phyloP scores from a whole-genome alignment of 768 basidiomycete species.

The Suillus cothurnatus region DNA sequence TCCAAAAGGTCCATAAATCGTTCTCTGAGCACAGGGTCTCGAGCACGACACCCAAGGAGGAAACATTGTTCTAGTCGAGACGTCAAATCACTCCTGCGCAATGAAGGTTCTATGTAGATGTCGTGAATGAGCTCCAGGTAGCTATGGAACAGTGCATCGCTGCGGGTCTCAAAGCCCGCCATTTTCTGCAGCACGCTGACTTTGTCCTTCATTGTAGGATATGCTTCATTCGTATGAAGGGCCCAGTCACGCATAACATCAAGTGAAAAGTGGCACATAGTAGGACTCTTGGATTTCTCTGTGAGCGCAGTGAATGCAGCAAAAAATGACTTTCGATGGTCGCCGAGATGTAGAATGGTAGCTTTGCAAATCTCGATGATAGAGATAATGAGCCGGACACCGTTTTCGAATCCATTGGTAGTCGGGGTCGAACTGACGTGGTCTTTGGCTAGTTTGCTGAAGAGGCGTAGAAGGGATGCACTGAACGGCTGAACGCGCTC shows the following conservation, averaged over 20 bases:
- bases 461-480: slow-evolving; percentile 74
- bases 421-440: slow-evolving; percentile 64
- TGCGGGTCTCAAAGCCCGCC: slow-evolving; percentile 77
- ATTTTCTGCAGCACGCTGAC: slow-evolving; percentile 87
- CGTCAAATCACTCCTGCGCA: slow-evolving; percentile 92
- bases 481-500: slow-evolving; percentile 85
- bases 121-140: slow-evolving; percentile 91
- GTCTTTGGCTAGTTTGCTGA: slow-evolving; percentile 86
- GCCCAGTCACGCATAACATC: slow-evolving; percentile 90
- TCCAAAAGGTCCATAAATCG: slow-evolving; percentile 91
- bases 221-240: slow-evolving; percentile 79
- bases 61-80: slow-evolving; percentile 92
- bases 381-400: slow-evolving; percentile 67
- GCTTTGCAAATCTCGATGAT: slow-evolving; percentile 86
- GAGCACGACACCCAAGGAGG: slow-evolving; percentile 85
- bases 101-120: slow-evolving; percentile 84
- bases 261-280: slow-evolving; percentile 82
- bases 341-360: slow-evolving; percentile 80
- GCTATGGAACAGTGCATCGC: slow-evolving; percentile 75
- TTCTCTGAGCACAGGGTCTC: slow-evolving; percentile 76
- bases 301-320: slow-evolving; percentile 78
- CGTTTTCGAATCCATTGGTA: slow-evolving; percentile 54
- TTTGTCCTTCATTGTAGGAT: slow-evolving; percentile 96
- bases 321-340: slow-evolving; percentile 82
- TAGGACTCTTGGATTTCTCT: slow-evolving; percentile 83